Conservation (phyloP, 495 filamentous ascomycete species). For the Neurospora sp. region DNA sequence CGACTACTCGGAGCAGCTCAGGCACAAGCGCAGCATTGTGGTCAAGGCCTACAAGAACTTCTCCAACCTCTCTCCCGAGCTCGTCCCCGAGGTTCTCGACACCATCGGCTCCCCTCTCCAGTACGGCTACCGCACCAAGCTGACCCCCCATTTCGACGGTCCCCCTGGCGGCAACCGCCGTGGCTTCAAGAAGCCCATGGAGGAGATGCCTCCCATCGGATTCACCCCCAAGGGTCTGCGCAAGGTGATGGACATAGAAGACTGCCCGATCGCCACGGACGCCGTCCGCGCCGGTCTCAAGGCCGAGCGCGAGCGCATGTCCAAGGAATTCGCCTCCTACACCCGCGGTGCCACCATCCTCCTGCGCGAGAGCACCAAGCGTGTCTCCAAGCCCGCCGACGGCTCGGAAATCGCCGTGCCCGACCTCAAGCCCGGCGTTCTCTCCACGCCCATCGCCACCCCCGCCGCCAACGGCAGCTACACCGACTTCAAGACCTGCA, state of each 20-base stretch:
- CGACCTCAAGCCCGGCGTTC: constrained; percentile 3
- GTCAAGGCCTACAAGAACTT: constrained; percentile 91
- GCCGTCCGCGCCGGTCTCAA: constrained; percentile 67
- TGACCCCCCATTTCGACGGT: constrained; percentile 88
- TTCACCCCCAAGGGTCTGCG: constrained; percentile 71
- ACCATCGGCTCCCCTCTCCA: constrained; percentile 84
- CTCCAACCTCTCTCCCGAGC: constrained; percentile 63
- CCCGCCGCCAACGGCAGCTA: constrained; percentile 33
- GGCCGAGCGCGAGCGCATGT: constrained; percentile 60
- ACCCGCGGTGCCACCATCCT: constrained; percentile 77
- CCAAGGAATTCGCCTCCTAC: constrained; percentile 58
- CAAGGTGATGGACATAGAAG: constrained; percentile 81
- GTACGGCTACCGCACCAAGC: constrained; percentile 90
- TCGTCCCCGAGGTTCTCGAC: constrained; percentile 65
- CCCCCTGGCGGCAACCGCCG: constrained; percentile 39
- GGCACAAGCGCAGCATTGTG: constrained; percentile 73
- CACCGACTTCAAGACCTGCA: constrained; percentile 70
- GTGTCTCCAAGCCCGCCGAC: constrained; percentile 43
- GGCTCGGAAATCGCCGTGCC: constrained; percentile 17
- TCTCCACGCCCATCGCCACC: constrained; percentile 12
- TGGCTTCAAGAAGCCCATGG: constrained; percentile 29
- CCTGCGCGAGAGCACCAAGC: constrained; percentile 72
- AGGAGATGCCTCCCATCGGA: constrained; percentile 68
- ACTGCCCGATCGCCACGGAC: constrained; percentile 90
- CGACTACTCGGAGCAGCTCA: constrained; percentile 74